Base-by-base conservation (phyloP, 2,329 filamentous ascomycete species). In the Cytospora paraplurivora region DNA sequence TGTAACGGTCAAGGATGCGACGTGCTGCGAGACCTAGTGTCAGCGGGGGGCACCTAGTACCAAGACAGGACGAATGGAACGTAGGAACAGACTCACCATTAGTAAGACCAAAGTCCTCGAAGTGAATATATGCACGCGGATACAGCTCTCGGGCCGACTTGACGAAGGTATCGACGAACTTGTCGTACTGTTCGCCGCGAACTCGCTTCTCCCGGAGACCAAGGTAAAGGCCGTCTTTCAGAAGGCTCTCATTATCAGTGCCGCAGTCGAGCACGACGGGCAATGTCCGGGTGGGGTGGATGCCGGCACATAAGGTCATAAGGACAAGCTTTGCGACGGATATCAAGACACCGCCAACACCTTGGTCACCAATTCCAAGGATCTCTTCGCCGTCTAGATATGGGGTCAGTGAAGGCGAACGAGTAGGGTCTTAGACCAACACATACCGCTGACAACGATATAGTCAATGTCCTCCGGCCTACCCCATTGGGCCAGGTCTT, bases 301-400 rank as follows among this genome's bases (percentile, higher is more conserved):
- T 85, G 8, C 93, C 93, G n/a, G 90, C 92, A 73, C 92, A 96
- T 0, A 95, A 78, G 0, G 93, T 96, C 33, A 91, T 92, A 50
- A 96, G 81, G 11, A 89, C 88, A 34, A 96, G 79, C 72, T 97
- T 96, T 7, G 93, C 93, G 1, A 92, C 82, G 2, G 89, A 93
- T 64, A 96, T 96, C 47, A 96, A 80, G 58, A 96, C 89, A 2
- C 89, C 92, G 6, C 93, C 92, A 1, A 92, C 89, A 1, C 93
- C 93, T 76, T 96, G 92, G 71, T 96, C 93, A 1, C 93, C 92
- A 64, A 96, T 96, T 1, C 93, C 92, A 0, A 96, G 81, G 54
- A 96, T 96, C 76, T 93, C 81, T 67, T 87, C 84, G 7, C 85
- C 84, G 67, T 86, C 80, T 82, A 37, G 19, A 10, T 3, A 1